Percentiles rank a stretch among this genome's conserved stretches.
Conservation (phyloP, 2,329 filamentous ascomycete species). For the Diplodia seriata region DNA sequence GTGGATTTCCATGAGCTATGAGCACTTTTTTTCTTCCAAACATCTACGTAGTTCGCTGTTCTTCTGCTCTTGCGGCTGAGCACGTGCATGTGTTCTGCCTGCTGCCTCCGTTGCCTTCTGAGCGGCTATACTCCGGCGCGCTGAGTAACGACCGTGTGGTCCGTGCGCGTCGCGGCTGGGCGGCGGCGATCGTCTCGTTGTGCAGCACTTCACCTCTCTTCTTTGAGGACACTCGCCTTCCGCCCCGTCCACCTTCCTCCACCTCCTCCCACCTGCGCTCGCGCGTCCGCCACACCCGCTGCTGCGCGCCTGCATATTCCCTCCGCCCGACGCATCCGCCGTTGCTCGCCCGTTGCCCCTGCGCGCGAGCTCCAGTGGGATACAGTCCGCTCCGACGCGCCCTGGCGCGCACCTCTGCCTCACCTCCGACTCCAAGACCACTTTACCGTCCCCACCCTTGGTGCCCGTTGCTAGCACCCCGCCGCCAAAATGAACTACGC, state of each 20-base stretch:
- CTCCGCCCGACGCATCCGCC: not conserved
- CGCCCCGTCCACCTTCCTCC: conserved; percentile 12
- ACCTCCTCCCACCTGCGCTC: conserved; percentile 7
- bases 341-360: conserved; percentile 12
- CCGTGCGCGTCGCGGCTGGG: conserved; percentile 21
- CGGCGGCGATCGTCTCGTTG: conserved; percentile 21
- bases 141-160: conserved; percentile 11
- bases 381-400: conserved; percentile 24
- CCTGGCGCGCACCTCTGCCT: conserved; percentile 25
- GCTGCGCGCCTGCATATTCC: conserved; percentile 12
- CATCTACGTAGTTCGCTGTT: not conserved
- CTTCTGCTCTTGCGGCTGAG: no score
- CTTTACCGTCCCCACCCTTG: not conserved
- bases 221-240: conserved; percentile 28
- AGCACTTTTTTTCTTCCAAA: not conserved
- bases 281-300: conserved; percentile 7
- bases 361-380: conserved; percentile 23
- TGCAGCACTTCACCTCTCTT: conserved; percentile 27
- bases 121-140: conserved; percentile 6
- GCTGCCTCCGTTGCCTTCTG: not conserved
- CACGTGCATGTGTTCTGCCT: not conserved
- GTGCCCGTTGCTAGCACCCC: conserved; percentile 3
- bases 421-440: conserved; percentile 12
- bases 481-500: conserved; percentile 55
- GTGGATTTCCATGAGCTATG: not conserved